These are phyloP conservation scores for Tetracentron sinense DNA, from an alignment of 164 flowering plant species.

Conservation along the genomic window DNA sequence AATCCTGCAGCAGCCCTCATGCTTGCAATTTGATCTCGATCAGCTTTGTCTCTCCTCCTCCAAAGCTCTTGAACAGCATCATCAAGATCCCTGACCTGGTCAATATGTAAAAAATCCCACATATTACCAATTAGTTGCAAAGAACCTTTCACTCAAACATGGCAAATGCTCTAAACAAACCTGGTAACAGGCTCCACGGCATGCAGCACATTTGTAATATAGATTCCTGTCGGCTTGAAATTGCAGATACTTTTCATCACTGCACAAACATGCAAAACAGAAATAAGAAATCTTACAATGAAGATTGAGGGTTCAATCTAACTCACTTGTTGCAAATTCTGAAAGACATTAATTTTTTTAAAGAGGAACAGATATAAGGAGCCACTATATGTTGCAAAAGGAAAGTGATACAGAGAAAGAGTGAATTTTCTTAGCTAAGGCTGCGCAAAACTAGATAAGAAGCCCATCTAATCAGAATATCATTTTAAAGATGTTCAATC, in stretches of 20 bases:
- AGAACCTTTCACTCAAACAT: conserved; percentile 1
- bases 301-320: neutral
- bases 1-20: conserved; percentile 91
- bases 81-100: conserved; percentile 73
- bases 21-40: conserved; percentile 68
- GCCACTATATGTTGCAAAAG: no score
- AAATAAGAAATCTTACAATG: neutral
- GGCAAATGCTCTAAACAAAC: conserved; percentile 28
- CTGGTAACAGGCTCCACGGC: conserved; percentile 96
- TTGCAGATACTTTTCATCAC: conserved; percentile 88
- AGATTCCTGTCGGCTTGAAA: conserved; percentile 88
- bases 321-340: no score
- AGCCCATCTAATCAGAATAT: no score
- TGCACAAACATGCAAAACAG: conserved; percentile 29
- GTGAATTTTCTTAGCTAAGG: no score
- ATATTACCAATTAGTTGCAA: neutral
- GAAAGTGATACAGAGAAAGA: no score
- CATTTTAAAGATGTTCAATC: neutral
- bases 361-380: no score
- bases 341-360: no score
- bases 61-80: conserved; percentile 97
- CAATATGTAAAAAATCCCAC: neutral
- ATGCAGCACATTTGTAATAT: conserved; percentile 86
- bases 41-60: conserved; percentile 83
- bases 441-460: no score